These are phyloP conservation scores for Acanthamoeba lugdunensis DNA, from an alignment of 208 protist genomes.

Conservation along the genomic window DNA sequence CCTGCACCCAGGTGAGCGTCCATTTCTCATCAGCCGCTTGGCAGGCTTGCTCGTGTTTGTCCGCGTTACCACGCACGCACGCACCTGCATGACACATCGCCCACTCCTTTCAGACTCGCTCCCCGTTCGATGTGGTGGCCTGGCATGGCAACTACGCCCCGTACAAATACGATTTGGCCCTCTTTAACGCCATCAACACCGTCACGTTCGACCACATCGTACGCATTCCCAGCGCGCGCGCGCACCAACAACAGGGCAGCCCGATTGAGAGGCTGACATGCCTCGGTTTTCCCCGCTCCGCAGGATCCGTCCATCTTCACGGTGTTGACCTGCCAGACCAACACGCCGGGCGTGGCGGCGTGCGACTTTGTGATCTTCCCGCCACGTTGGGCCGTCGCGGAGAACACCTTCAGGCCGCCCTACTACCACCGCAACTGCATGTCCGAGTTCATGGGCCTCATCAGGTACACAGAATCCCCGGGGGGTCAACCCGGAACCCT, in stretches of 20 bases:
- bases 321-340: conserved; percentile 89
- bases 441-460: conserved; percentile 93
- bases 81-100: background rate
- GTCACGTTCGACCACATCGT: conserved; percentile 90
- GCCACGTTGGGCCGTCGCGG: conserved; percentile 88
- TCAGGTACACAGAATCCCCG: conserved; percentile 72
- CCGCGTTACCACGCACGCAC: too few species aligned
- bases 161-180: conserved; percentile 90
- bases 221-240: background rate
- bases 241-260: too few species aligned
- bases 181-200: conserved; percentile 90
- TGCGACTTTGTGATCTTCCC: conserved; percentile 93
- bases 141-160: conserved; percentile 94
- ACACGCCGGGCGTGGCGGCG: conserved; percentile 87
- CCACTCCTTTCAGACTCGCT: conserved; percentile 66
- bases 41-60: too few species aligned
- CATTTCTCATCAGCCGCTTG: too few species aligned
- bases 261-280: too few species aligned
- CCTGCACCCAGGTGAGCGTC: conserved; percentile 35
- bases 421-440: conserved; percentile 94
- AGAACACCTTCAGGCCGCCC: conserved; percentile 91
- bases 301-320: conserved; percentile 93
- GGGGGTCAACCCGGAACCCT: too few species aligned
- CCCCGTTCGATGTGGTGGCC: conserved; percentile 91
- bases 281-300: background rate